Conservation (phyloP, 495 filamentous ascomycete genomes). For the Trichoderma virens region DNA sequence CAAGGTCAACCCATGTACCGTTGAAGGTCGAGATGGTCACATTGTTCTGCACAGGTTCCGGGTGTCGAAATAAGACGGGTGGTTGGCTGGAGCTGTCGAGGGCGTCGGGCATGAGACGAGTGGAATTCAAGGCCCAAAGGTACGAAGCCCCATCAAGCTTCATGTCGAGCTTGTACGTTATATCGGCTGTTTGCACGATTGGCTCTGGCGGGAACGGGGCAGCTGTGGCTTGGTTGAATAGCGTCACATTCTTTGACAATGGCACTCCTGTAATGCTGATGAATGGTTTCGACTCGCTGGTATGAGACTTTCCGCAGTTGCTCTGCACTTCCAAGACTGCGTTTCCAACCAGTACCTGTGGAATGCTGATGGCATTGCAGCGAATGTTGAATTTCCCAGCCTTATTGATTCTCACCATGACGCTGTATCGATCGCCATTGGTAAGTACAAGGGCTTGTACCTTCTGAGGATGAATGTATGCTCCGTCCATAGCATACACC, state of each 20-base stretch:
- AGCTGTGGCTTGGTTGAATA: constrained; percentile 28
- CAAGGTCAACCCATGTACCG: constrained; percentile 49
- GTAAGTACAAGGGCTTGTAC: constrained; percentile 29
- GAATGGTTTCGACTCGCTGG: constrained; percentile 27
- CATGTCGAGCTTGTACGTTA: constrained; percentile 33
- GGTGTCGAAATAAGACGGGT: constrained; percentile 35
- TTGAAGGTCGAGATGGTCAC: constrained; percentile 40
- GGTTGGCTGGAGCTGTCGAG: constrained; percentile 18
- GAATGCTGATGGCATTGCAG: constrained; percentile 21
- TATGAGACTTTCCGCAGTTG: constrained; percentile 5
- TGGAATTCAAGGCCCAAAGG: constrained; percentile 40
- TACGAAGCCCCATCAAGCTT: constrained; percentile 34
- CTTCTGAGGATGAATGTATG: constrained; percentile 32
- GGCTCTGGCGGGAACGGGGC: constrained; percentile 34
- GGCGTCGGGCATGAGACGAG: constrained; percentile 20
- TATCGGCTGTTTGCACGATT: constrained; percentile 33
- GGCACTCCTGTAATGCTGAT: constrained; percentile 33
- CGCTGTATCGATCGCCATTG: constrained; percentile 37
- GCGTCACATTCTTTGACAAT: constrained; percentile 27
- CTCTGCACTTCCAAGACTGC: constrained; percentile 29
- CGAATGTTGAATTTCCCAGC: constrained; percentile 34
- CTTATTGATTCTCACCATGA: constrained; percentile 30
- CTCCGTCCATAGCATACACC: constrained; percentile 39
- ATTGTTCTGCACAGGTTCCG: constrained; percentile 29
- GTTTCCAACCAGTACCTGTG: constrained; percentile 29